phyloP scores from a whole-genome alignment of 352 stramenopile species.

The Globisporangium orthogonon region DNA sequence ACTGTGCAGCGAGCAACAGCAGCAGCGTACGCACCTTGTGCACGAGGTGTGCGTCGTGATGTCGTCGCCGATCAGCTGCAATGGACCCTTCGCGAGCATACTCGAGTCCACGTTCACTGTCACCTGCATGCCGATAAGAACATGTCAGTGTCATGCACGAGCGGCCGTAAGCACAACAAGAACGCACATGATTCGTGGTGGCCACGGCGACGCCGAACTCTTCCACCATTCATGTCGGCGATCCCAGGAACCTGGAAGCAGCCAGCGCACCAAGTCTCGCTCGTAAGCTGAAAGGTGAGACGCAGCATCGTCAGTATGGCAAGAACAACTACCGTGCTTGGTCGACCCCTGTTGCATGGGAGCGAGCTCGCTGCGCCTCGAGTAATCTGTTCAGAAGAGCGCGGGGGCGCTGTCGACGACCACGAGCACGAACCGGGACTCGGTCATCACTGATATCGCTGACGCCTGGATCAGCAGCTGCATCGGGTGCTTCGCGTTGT shows the following conservation, averaged over 20 bases:
- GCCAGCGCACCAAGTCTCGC: constrained; percentile 3
- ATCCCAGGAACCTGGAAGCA: constrained; percentile 90
- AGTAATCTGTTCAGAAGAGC: constrained; percentile 99
- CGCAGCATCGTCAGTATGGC: not conserved
- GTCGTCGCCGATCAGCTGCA: constrained; percentile 90
- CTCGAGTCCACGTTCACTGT: constrained; percentile 85
- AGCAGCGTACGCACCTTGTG: constrained; percentile 38
- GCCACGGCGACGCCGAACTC: constrained; percentile 98
- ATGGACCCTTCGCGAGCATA: constrained; percentile 88
- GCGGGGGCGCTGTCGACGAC: constrained; percentile 98
- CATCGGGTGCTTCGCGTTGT: constrained; percentile 99
- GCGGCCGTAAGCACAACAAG: not conserved
- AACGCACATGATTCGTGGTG: constrained; percentile 79
- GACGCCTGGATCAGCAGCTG: constrained; percentile 95
- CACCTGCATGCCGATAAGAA: constrained; percentile 40
- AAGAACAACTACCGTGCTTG: constrained; percentile 34
- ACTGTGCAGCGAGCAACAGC: not conserved
- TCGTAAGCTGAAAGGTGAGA: not conserved
- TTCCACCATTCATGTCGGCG: constrained; percentile 95
- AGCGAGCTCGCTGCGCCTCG: constrained; percentile 95
- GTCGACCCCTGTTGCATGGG: constrained; percentile 89
- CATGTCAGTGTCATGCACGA: not conserved
- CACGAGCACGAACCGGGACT: constrained; percentile 93
- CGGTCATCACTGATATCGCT: constrained; percentile 93
- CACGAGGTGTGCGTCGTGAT: constrained; percentile 86